Evolutionary conservation across 352 stramenopile genomes (phyloP), one percentile per base, ranked within the genome.

Genomic region (Globisporangium megalacanthum): DNA sequence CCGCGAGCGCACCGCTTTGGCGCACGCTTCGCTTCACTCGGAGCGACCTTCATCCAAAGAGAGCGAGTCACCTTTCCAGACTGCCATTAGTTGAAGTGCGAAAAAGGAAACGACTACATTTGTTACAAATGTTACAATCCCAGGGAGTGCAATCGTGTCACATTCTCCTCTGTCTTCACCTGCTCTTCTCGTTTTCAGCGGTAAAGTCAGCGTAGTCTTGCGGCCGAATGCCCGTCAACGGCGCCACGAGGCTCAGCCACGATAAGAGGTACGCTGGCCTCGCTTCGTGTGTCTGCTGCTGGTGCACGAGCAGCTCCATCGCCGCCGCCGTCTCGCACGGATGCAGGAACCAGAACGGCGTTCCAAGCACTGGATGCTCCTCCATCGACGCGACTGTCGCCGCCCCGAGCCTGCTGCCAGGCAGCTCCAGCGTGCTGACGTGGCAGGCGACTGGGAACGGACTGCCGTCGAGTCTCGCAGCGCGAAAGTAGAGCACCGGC

Each of bases 211-310:
- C 42, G 42, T 47, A 42, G 6, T 15, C n/a, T 14, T 36, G 37
- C 3, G 52, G 45, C 2, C 46, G 17, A 52, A 91, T 79, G 51
- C 58, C 47, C 29, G 80, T 90, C 51, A 89, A 42, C 17, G 79
- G 75, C 54, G 83, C 73, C 54, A 93, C 79, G 46, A 93, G 79
- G 49, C 79, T 90, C 33, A 93, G 67, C 83, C 83, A 93, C 17
- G 75, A 75, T 37, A 79, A 53, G 37, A 93, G 72, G 51, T 88
- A 89, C 6, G 39, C 50, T 8, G 75, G 61, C 2, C 66, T 13
- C 14, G 9, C 22, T 2, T n/a, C 35, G 35, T 2, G n/a, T n/a
- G n/a, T n/a, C n/a, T 59, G 37, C 5, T 31, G 50, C 0, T 54
- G 63, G 10, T 60, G 33, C 31, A 88, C 52, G 14, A 94, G 65